These are phyloP conservation scores for Pleurotus citrinopileatus DNA, from an alignment of 768 basidiomycete genomes.

Conservation along the genomic window DNA sequence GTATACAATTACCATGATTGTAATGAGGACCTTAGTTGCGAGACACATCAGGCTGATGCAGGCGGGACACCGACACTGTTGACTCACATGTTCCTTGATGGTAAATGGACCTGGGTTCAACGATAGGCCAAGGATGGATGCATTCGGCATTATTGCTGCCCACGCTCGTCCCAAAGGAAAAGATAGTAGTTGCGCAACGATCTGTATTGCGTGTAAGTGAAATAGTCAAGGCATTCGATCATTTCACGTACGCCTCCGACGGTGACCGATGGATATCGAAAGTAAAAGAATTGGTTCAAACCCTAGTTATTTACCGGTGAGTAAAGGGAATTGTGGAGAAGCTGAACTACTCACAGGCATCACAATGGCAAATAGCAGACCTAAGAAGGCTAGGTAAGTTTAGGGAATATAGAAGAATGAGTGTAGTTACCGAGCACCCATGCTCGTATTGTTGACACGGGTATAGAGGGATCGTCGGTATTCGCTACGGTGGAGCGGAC, in stretches of 20 bases:
- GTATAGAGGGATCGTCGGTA: conserved; percentile 59
- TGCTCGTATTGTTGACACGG: conserved; percentile 45
- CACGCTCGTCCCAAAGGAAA: conserved; percentile 65
- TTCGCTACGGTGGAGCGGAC: conserved; percentile 69
- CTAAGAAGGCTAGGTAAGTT: background rate
- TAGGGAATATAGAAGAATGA: background rate
- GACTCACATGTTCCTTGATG: conserved; percentile 73
- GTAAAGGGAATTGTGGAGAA: background rate
- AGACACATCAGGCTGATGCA: conserved; percentile 17
- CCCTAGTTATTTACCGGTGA: conserved; percentile 27
- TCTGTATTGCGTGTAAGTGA: conserved; percentile 19
- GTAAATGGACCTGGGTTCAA: conserved; percentile 77
- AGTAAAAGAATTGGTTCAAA: conserved; percentile 53
- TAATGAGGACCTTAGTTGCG: conserved; percentile 45
- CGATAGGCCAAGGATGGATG: conserved; percentile 54
- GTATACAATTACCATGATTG: conserved; percentile 30
- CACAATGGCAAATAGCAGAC: conserved; percentile 45
- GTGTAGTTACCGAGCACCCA: conserved; percentile 48
- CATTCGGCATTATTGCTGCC: conserved; percentile 50
- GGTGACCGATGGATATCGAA: conserved; percentile 42
- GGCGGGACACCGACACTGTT: conserved; percentile 35
- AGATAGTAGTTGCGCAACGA: conserved; percentile 70
- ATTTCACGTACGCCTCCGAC: conserved; percentile 38
- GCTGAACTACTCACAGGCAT: conserved; percentile 36
- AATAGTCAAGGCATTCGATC: conserved; percentile 17